A percentile compares a stretch with the other conserved stretches of the same genome.
These are phyloP conservation scores for Obelidium mucronatum DNA, from an alignment of 192 early-diverging fungal species.

Conservation along the genomic window DNA sequence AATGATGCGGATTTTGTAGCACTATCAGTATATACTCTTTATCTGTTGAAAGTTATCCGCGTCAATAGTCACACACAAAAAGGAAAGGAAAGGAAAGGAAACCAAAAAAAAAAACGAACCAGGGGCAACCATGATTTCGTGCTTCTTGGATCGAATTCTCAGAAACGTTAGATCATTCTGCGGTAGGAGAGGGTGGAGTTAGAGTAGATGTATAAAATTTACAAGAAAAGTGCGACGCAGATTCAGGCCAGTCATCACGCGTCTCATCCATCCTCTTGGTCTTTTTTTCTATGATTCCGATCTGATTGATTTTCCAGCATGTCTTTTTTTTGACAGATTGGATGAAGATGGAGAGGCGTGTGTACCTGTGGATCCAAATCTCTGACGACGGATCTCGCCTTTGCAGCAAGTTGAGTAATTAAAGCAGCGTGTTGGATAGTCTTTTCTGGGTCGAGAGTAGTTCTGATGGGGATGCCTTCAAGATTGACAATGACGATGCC, in stretches of 20 bases:
- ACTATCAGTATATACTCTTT: conserved; percentile 87
- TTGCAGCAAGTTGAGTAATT: conserved; percentile 81
- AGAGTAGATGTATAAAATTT: too few relatives aligned
- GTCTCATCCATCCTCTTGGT: too few relatives aligned
- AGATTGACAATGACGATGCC: conserved; percentile 86
- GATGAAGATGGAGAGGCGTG: background rate
- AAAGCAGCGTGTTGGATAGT: conserved; percentile 84
- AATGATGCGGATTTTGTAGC: conserved; percentile 75
- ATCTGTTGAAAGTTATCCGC: conserved; percentile 54
- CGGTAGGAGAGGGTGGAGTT: too few relatives aligned
- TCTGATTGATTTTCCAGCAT: too few relatives aligned
- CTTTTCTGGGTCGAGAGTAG: conserved; percentile 82
- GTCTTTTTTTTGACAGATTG: background rate
- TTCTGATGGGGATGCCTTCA: conserved; percentile 89
- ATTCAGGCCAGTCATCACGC: too few relatives aligned
- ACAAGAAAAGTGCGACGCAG: too few relatives aligned
- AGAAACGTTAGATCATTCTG: conserved; percentile 95
- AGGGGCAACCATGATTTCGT: conserved; percentile 96
- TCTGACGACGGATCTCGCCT: conserved; percentile 75
- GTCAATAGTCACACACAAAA: too few relatives aligned
- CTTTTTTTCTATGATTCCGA: too few relatives aligned
- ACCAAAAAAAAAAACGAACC: conserved; percentile 53
- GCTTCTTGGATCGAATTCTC: conserved; percentile 90
- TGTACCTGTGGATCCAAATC: conserved; percentile 85
- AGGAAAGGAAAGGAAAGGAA: background rate